Evolutionary conservation across 1,284 basidiomycete species (phyloP), one percentile per base, ranked within the genome.

Genomic region (Cystobasidiaceae sp.): DNA sequence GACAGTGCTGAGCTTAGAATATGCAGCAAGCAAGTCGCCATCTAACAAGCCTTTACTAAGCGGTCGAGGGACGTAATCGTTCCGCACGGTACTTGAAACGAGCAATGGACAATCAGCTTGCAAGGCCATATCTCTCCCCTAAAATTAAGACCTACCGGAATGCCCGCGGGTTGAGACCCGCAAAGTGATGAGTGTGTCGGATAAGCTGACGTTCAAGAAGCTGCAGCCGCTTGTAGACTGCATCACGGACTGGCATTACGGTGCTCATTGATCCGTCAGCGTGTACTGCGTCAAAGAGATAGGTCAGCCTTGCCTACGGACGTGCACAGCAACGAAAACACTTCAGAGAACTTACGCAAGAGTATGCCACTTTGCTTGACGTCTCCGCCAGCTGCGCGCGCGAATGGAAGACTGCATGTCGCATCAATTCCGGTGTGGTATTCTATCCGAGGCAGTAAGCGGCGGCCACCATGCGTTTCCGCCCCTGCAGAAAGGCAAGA

Each of bases 61-160:
- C 0, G 91, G 87, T 69, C 88, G 87, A 0, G 91, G 87, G 0
- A 90, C 84, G 51, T 82, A 82, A 67, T 96, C 91, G 73, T 97
- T 97, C 48, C 86, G 84, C 0, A 96, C 93, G 69, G 90, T 87
- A 43, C 90, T 92, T n/a, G n/a, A n/a, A n/a, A n/a, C n/a, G n/a
- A n/a, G n/a, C n/a, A n/a, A n/a, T n/a, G n/a, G n/a, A n/a, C n/a
- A n/a, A n/a, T n/a, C n/a, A n/a, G n/a, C n/a, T n/a, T n/a, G n/a
- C n/a, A n/a, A n/a, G n/a, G n/a, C n/a, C n/a, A n/a, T n/a, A n/a
- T n/a, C n/a, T n/a, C n/a, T n/a, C n/a, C n/a, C n/a, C n/a, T n/a
- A n/a, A n/a, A n/a, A n/a, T n/a, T n/a, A n/a, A n/a, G n/a, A n/a
- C 86, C 62, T 61, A 91, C 90, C 93, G 83, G 79, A 89, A 89